Base-by-base conservation (phyloP, 177 flowering plant genomes). In the Vitis hybrid region DNA sequence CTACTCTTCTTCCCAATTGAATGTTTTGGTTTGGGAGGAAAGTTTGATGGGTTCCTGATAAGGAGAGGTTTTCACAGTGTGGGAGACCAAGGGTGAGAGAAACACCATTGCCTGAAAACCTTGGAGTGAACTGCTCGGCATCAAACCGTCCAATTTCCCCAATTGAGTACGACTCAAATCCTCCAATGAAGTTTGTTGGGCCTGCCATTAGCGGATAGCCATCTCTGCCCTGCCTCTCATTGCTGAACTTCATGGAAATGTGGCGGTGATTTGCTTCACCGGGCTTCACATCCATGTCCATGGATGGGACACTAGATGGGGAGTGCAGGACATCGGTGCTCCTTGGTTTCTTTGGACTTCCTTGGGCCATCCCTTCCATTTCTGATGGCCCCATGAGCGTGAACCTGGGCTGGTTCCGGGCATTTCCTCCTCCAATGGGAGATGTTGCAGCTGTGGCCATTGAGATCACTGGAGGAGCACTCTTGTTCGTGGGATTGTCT, bases 71-170 rank as follows among this genome's bases (percentile, higher is more conserved):
- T 72, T 91, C 94, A 17, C 86, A 84, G 67, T 87, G 97, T 1
- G 94, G 97, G 18, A 91, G 97, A 44, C 98, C 98, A 22, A 95
- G 86, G n/a, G 98, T 90, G 60, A 95, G 92, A 13, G 92, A 89
- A 44, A 89, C 87, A 3, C 88, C 94, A 72, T 88, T 90, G 52
- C 89, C 87, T 0, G 90, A 81, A 76, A 87, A 90, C 71, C 90
- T 80, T 17, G 88, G 84, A 7, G 87, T 69, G 68, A 85, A 88
- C n/a, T 85, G 89, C 69, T 88, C 90, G 0, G 86, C 70, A 12
- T 86, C 90, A 59, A 85, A 92, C 83, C 95, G 81, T 20, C 86
- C 94, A 2, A 91, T 77, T 62, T 87, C 92, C 8, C 88, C 94
- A 57, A 94, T 83, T 3, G 92, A 83, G 83, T 87, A 95, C 24